Percentiles rank a stretch among this genome's conserved stretches.
Evolutionary conservation across 805 yeast species (phyloP).

Genomic region (Saccharomycopsis sp.): DNA sequence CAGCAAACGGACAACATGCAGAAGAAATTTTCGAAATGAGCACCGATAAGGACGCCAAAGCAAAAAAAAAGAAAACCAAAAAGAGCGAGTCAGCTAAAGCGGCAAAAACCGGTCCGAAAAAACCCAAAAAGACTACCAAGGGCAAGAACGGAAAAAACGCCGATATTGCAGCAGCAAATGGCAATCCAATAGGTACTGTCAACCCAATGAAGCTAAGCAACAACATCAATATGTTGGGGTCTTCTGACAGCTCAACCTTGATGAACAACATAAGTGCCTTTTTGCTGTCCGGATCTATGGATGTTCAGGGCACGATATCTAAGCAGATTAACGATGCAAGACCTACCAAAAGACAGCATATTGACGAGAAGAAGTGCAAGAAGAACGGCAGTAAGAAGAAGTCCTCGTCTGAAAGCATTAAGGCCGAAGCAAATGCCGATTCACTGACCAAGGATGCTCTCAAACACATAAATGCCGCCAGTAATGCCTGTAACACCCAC

Average conservation of each 20-base stretch:
- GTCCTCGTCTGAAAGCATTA: background rate
- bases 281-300: background rate
- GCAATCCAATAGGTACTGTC: slow-evolving; percentile 6
- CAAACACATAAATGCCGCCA: background rate
- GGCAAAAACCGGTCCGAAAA: background rate
- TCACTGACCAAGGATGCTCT: too few relatives aligned
- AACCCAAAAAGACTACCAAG: background rate
- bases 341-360: slow-evolving; percentile 4
- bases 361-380: background rate
- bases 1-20: background rate
- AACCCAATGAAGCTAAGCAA: slow-evolving; percentile 12
- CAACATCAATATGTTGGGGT: background rate
- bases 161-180: background rate
- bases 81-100: background rate
- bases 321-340: background rate
- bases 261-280: background rate
- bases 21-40: background rate
- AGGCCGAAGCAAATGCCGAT: background rate
- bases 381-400: background rate
- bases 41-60: background rate
- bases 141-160: background rate
- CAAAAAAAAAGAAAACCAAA: background rate
- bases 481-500: background rate
- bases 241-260: background rate
- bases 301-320: background rate